Conservation (phyloP, 2,329 filamentous ascomycete species). For the Coniochaeta sp. region DNA sequence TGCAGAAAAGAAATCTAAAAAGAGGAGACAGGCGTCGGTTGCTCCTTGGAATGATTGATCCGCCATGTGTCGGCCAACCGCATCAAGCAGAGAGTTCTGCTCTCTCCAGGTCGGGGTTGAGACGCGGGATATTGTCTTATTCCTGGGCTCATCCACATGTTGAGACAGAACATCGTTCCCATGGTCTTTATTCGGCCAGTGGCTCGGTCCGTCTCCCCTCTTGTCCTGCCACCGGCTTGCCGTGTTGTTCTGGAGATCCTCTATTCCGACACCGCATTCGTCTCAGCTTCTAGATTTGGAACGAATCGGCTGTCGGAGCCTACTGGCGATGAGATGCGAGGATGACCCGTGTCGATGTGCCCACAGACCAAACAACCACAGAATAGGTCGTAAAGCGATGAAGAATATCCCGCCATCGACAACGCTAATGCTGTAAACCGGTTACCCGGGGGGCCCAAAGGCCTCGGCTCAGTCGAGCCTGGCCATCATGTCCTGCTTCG, state of each 20-base stretch:
- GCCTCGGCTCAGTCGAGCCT: slow-evolving; percentile 71
- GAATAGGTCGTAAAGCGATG: neutral
- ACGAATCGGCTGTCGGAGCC: neutral
- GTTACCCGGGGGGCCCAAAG: neutral
- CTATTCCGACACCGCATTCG: neutral
- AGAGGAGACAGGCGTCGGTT: slow-evolving; percentile 7
- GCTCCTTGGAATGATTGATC: slow-evolving; percentile 3
- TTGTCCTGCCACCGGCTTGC: neutral
- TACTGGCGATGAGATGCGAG: neutral
- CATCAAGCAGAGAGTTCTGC: neutral
- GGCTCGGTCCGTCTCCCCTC: neutral
- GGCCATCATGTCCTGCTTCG: slow-evolving; percentile 95
- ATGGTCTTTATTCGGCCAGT: neutral
- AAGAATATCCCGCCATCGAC: neutral
- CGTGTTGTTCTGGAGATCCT: neutral
- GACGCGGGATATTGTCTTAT: neutral
- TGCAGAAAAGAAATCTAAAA: slow-evolving; percentile 46
- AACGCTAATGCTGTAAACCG: neutral
- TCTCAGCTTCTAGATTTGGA: neutral
- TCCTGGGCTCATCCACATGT: neutral
- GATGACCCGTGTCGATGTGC: neutral
- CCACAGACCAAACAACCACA: neutral
- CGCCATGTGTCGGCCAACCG: slow-evolving; percentile 16
- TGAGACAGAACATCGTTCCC: neutral
- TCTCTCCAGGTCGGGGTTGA: neutral